phyloP scores from a whole-genome alignment of 305 asterid genomes.

The Withania somnifera region DNA sequence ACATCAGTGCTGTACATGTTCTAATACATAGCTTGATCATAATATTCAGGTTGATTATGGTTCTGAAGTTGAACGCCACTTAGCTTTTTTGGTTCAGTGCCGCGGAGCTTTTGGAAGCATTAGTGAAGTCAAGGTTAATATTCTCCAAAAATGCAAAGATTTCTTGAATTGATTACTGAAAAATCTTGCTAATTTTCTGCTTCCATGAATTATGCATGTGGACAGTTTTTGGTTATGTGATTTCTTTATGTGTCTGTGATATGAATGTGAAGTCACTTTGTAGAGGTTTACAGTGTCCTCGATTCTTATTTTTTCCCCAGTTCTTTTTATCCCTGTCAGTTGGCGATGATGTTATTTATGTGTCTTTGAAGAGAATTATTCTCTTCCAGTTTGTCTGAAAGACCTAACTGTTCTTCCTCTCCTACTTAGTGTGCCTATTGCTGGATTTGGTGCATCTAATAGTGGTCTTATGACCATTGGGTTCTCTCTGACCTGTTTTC shows the following conservation, averaged over 20 bases:
- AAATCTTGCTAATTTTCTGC: background rate
- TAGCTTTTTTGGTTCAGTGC: slow-evolving; percentile 63
- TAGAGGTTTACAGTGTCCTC: background rate
- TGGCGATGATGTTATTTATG: background rate
- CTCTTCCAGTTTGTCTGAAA: background rate
- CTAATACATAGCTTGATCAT: slow-evolving; percentile 8
- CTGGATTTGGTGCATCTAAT: background rate
- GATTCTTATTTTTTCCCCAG: background rate
- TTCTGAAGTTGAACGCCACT: slow-evolving; percentile 44
- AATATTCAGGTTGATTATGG: slow-evolving; percentile 63
- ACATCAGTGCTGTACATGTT: background rate
- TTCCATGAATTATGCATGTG: background rate
- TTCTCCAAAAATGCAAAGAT: background rate
- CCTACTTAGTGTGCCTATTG: background rate
- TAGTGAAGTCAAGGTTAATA: slow-evolving; percentile 60
- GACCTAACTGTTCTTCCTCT: background rate
- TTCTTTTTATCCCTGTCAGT: background rate
- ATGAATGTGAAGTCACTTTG: background rate
- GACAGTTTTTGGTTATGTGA: background rate
- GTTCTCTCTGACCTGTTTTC: background rate
- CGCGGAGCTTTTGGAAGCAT: slow-evolving; percentile 76
- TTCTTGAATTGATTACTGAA: background rate
- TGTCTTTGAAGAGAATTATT: background rate
- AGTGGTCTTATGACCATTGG: background rate
- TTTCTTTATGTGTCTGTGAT: background rate